These are phyloP conservation scores for Trichoderma gracile DNA, from an alignment of 2,329 filamentous ascomycete genomes.

Conservation along the genomic window DNA sequence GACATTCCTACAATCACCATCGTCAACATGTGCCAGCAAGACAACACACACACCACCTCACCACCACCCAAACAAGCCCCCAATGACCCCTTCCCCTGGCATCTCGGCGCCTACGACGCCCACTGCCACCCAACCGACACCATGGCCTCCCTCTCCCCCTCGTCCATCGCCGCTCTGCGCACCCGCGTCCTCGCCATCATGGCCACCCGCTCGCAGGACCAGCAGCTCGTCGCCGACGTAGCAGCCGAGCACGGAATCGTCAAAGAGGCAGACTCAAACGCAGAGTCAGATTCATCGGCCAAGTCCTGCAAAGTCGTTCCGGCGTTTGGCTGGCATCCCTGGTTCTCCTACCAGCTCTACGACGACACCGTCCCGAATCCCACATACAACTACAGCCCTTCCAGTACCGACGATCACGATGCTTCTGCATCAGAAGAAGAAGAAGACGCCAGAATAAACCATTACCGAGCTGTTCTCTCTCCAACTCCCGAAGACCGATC, in stretches of 20 bases:
- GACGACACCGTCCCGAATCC: conserved; percentile 51
- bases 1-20: background rate
- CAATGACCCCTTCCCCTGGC: conserved; percentile 61
- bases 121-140: conserved; percentile 86
- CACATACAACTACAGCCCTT: conserved; percentile 44
- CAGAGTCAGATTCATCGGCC: background rate
- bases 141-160: conserved; percentile 56
- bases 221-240: conserved; percentile 66
- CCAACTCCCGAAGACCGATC: conserved; percentile 47
- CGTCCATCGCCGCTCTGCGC: conserved; percentile 63
- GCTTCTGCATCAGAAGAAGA: background rate
- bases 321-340: conserved; percentile 85
- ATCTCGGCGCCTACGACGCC: conserved; percentile 70
- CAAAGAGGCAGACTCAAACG: background rate
- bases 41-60: background rate
- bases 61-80: background rate
- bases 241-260: conserved; percentile 61
- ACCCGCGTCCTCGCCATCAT: conserved; percentile 69
- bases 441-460: conserved; percentile 47
- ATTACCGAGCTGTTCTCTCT: conserved; percentile 69
- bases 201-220: conserved; percentile 75
- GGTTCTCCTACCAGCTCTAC: conserved; percentile 79
- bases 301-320: conserved; percentile 50
- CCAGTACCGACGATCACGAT: conserved; percentile 27
- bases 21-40: conserved; percentile 16